Evolutionary conservation across 208 protist genomes (phyloP).

Genomic region (Trypanosomatidae sp.): DNA sequence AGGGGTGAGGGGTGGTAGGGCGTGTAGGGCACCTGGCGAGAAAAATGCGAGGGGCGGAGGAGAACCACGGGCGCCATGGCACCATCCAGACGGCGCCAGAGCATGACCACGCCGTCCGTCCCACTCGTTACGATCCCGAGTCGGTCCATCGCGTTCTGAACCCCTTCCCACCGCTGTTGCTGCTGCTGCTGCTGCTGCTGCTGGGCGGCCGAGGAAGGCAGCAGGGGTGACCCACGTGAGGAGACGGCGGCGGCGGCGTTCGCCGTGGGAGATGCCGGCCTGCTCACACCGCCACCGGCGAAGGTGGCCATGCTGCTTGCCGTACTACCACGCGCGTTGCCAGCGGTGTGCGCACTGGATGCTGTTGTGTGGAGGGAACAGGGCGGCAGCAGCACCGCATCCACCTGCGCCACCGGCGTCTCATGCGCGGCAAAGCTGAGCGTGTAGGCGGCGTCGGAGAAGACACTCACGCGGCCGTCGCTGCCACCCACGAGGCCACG

Average conservation of each 20-base stretch:
- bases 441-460: slow-evolving; percentile 69
- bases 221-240: too few species aligned
- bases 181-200: too few species aligned
- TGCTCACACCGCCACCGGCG: too few species aligned
- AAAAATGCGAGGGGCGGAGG: slow-evolving; percentile 25
- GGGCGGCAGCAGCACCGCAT: slow-evolving; percentile 41
- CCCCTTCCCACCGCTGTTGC: neutral
- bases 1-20: slow-evolving; percentile 29
- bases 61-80: slow-evolving; percentile 31
- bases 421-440: slow-evolving; percentile 77
- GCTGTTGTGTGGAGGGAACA: slow-evolving; percentile 6
- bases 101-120: slow-evolving; percentile 46
- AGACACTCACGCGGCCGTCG: slow-evolving; percentile 74
- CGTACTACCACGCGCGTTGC: too few species aligned
- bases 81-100: slow-evolving; percentile 45
- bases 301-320: too few species aligned
- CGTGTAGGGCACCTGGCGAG: slow-evolving; percentile 24
- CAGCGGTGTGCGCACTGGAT: too few species aligned
- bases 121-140: slow-evolving; percentile 70
- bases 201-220: too few species aligned
- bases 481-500: slow-evolving; percentile 69
- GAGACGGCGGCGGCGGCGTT: too few species aligned
- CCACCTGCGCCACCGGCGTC: slow-evolving; percentile 45
- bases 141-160: slow-evolving; percentile 34
- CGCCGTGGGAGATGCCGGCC: too few species aligned